These are phyloP conservation scores for Zygoascus sp. DNA, from an alignment of 1,139 yeast species.

Conservation along the genomic window DNA sequence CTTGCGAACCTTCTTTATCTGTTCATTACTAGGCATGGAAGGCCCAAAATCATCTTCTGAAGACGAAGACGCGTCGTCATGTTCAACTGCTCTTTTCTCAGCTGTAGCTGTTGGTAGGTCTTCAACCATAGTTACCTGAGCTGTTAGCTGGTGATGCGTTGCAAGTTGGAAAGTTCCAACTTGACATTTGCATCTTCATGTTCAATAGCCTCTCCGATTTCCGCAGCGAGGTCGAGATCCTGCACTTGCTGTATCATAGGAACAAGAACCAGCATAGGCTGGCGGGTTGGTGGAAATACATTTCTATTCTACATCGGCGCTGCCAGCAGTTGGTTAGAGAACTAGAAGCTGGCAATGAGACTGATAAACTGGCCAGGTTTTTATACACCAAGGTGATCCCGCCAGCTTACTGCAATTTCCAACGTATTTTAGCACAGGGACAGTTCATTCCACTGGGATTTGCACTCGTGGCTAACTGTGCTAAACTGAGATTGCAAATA, in stretches of 20 bases:
- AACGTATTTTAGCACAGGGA: slow-evolving; percentile 66
- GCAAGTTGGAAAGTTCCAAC: slow-evolving; percentile 4
- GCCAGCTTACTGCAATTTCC: slow-evolving; percentile 56
- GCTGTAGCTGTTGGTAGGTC: background rate
- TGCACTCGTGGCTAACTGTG: slow-evolving; percentile 55
- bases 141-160: background rate
- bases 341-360: slow-evolving; percentile 13
- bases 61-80: slow-evolving; percentile 6
- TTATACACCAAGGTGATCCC: slow-evolving; percentile 44
- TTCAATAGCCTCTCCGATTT: background rate
- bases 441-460: slow-evolving; percentile 76
- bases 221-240: slow-evolving; percentile 48
- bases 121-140: background rate
- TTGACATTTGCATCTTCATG: background rate
- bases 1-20: slow-evolving; percentile 11
- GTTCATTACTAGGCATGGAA: slow-evolving; percentile 8
- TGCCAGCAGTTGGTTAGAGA: slow-evolving; percentile 17
- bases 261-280: slow-evolving; percentile 74
- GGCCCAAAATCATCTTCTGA: slow-evolving; percentile 26
- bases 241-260: slow-evolving; percentile 63
- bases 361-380: slow-evolving; percentile 32
- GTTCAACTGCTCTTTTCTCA: background rate
- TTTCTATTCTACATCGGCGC: slow-evolving; percentile 60
- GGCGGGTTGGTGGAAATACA: slow-evolving; percentile 70
- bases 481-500: slow-evolving; percentile 37